Conservation (phyloP, 495 filamentous ascomycete genomes). For the Tuber microsphaerosporum region DNA sequence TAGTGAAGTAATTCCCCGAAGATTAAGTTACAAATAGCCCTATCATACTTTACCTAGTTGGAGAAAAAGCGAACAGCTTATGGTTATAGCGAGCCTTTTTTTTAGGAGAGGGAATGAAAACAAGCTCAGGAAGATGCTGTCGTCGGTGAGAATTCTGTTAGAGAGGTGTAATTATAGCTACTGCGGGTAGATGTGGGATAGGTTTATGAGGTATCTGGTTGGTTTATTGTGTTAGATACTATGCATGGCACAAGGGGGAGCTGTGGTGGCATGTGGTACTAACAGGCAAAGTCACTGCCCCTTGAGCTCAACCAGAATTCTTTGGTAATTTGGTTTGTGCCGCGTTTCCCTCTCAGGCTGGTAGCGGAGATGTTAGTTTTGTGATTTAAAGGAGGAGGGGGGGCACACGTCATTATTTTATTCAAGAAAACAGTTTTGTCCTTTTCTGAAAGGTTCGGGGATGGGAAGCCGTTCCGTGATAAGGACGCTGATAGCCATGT, state of each 20-base stretch:
- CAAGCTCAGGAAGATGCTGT: neutral
- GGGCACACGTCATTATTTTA: constrained; percentile 52
- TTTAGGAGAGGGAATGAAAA: neutral
- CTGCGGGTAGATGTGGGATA: neutral
- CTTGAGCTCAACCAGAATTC: constrained; percentile 41
- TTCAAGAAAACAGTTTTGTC: constrained; percentile 58
- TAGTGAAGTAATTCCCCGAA: neutral
- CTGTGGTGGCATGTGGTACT: neutral
- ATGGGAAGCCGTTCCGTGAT: constrained; percentile 51
- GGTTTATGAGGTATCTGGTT: neutral
- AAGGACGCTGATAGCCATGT: constrained; percentile 58
- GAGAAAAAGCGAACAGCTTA: neutral
- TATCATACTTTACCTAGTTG: neutral
- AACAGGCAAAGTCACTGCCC: constrained; percentile 41
- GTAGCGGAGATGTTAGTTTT: constrained; percentile 44
- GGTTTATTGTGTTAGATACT: constrained; percentile 1
- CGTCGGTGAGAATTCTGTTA: neutral
- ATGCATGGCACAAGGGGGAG: neutral
- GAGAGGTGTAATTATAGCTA: neutral
- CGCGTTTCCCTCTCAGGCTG: constrained; percentile 39
- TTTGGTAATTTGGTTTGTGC: constrained; percentile 39
- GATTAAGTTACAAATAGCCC: neutral
- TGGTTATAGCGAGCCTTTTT: neutral
- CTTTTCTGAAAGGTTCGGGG: constrained; percentile 53
- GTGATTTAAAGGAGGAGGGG: constrained; percentile 36